Base-by-base conservation (phyloP, 768 basidiomycete genomes). In the Macrolepiota fuliginosa region DNA sequence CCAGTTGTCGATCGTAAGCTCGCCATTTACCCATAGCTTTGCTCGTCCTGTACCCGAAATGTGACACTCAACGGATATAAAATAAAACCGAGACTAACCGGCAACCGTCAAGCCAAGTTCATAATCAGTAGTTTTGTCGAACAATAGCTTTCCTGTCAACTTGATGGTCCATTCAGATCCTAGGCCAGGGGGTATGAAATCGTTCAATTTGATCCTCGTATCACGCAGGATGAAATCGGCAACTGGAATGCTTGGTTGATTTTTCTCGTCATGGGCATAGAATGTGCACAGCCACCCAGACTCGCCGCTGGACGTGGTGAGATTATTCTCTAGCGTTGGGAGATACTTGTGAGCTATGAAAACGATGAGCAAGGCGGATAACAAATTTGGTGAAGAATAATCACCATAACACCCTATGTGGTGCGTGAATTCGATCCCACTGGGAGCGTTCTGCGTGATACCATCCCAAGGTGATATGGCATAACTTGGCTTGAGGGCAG, bases 1-100 rank as follows among this genome's bases (percentile, higher is more conserved):
- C 82, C 87, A 89, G 67, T 90, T 90, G 68, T 91, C 88, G 50
- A 91, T 83, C 17, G 81, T 75, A 56, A 88, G 69, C 65, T 83
- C 69, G 10, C 80, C 84, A 51, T 88, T 68, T 29, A 91, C 71
- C 74, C 79, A 91, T 1, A 92, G 73, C 71, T 87, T 87, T 4
- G 85, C 86, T 25, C 85, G 79, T 7, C 83, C 83, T 80, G 39
- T 36, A 58, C 39, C 36, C 24, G n/a, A 49, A 7, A 55, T 27
- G 1, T 29, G 25, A 36, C 36, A 2, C 25, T 32, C 35, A 17
- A 54, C 22, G 49, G 27, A 7, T 59, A 57, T 56, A 29, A 4
- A 19, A 40, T 25, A 63, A 27, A 29, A 47, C 51, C 4, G 12
- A 10, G 19, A 64, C 71, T 40, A 56, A 80, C 86, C 86, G 32